Conservation (phyloP, 331 rosid genomes). For the Acacia concinna region DNA sequence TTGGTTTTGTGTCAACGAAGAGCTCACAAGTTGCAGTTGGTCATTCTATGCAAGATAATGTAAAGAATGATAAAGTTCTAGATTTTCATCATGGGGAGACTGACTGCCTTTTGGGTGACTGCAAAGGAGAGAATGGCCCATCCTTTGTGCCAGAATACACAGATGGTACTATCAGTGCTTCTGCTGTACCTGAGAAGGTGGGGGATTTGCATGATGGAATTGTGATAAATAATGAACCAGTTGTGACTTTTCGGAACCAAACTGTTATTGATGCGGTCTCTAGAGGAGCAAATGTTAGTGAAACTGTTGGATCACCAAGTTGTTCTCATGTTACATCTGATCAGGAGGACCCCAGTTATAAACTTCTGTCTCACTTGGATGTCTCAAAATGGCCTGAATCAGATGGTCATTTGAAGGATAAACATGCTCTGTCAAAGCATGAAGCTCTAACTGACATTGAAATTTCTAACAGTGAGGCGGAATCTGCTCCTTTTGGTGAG, state of each 20-base stretch:
- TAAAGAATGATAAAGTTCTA: constrained; percentile 32
- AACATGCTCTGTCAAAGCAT: constrained; percentile 43
- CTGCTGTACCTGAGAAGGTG: constrained; percentile 52
- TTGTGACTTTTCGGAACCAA: constrained; percentile 40
- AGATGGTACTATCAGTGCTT: constrained; percentile 44
- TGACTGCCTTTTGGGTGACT: constrained; percentile 43
- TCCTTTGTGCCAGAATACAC: constrained; percentile 42
- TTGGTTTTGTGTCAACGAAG: constrained; percentile 39
- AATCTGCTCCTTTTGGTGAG: constrained; percentile 39
- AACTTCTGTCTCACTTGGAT: constrained; percentile 43
- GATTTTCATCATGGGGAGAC: constrained; percentile 46
- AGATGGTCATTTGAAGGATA: constrained; percentile 50
- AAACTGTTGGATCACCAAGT: constrained; percentile 55
- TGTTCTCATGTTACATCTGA: constrained; percentile 67
- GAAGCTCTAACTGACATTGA: constrained; percentile 45
- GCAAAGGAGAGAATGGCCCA: constrained; percentile 36
- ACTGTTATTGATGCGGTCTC: constrained; percentile 47
- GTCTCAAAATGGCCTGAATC: constrained; percentile 34
- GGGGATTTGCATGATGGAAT: constrained; percentile 58
- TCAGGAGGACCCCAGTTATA: constrained; percentile 54
- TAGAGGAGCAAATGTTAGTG: constrained; percentile 44
- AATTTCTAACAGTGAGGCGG: constrained; percentile 44
- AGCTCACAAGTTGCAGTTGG: constrained; percentile 32
- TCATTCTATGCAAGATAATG: constrained; percentile 45
- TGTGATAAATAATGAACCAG: constrained; percentile 52